Evolutionary conservation across 352 stramenopile species (phyloP), one percentile per base, ranked within the genome.

Genomic region (Pythium phragmiticola): DNA sequence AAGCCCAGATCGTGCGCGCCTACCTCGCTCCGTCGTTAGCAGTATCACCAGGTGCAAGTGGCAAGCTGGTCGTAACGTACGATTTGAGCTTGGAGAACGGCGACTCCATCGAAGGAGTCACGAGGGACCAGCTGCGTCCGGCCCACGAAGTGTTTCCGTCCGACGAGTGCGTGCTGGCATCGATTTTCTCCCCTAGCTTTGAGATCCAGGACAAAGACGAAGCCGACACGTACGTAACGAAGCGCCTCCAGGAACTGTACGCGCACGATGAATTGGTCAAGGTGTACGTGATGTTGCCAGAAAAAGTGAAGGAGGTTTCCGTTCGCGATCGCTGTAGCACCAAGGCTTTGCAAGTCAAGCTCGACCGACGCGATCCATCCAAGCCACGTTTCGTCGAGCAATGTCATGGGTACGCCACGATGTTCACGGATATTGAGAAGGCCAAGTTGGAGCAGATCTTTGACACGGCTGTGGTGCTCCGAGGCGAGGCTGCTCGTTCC

Each of bases 351-450:
- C 69, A 85, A 57, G 26, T 69, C 3, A 49, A 58, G 14, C 55
- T 89, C 3, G 39, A 63, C 3, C 71, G 78, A 14, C 59, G 70
- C n/a, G 71, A 66, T 7, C 51, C 80, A 36, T 43, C 48, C 0
- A 74, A 69, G 14, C 79, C 82, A 8, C 73, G 74, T 9, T 89
- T 90, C 19, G 33, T 89, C 12, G 78, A 77, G 2, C 78, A 88
- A 58, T 88, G 76, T 33, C 82, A 92, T 42, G 82, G 82, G 4
- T 92, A 66, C 53, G 50, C 33, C 13, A 70, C 50, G 2, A 37
- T 34, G 2, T 67, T 88, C n/a, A 63, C 49, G 7, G 57, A 72
- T 16, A 28, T 50, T 2, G 78, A 90, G 45, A 49, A 41, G n/a
- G 19, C 42, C 0, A 80, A 73, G 17, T 62, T 88, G 0, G 52